These are phyloP conservation scores for Phytophthora agathidicida DNA, from an alignment of 352 stramenopile species.

Conservation along the genomic window DNA sequence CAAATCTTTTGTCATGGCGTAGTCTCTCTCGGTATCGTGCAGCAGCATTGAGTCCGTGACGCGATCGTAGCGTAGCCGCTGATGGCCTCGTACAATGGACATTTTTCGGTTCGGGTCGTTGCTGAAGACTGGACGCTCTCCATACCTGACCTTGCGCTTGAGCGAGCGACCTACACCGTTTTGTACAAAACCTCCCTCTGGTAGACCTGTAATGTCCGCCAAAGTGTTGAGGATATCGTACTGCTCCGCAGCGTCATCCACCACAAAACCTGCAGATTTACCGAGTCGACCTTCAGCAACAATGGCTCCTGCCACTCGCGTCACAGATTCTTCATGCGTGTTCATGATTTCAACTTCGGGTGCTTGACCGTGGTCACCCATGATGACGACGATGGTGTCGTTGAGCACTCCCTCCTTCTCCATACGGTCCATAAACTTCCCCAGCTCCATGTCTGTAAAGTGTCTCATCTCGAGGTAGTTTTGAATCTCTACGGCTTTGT, in stretches of 20 bases:
- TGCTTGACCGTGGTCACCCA: constrained; percentile 59
- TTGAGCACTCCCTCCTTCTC: constrained; percentile 51
- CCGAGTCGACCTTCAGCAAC: constrained; percentile 56
- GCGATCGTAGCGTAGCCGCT: constrained; percentile 48
- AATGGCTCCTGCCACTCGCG: constrained; percentile 44
- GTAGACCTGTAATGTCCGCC: constrained; percentile 61
- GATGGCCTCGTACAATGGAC: constrained; percentile 43
- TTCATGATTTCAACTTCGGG: constrained; percentile 49
- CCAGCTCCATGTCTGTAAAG: constrained; percentile 58
- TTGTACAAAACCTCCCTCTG: constrained; percentile 51
- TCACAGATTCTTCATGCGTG: constrained; percentile 48
- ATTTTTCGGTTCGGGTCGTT: constrained; percentile 62
- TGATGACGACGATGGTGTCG: constrained; percentile 64
- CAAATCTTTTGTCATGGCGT: constrained; percentile 41
- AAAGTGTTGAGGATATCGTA: constrained; percentile 70
- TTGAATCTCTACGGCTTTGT: constrained; percentile 36
- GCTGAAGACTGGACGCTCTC: constrained; percentile 43
- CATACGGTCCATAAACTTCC: constrained; percentile 57
- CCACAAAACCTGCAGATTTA: constrained; percentile 34
- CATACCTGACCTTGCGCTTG: constrained; percentile 35
- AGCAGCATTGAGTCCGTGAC: constrained; percentile 45
- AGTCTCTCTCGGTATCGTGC: constrained; percentile 50
- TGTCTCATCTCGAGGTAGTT: constrained; percentile 67
- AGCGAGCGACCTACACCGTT: constrained; percentile 60
- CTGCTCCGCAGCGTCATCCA: constrained; percentile 50